Evolutionary conservation across 2,329 filamentous ascomycete species (phyloP).

Genomic region (Huntiella savannae): DNA sequence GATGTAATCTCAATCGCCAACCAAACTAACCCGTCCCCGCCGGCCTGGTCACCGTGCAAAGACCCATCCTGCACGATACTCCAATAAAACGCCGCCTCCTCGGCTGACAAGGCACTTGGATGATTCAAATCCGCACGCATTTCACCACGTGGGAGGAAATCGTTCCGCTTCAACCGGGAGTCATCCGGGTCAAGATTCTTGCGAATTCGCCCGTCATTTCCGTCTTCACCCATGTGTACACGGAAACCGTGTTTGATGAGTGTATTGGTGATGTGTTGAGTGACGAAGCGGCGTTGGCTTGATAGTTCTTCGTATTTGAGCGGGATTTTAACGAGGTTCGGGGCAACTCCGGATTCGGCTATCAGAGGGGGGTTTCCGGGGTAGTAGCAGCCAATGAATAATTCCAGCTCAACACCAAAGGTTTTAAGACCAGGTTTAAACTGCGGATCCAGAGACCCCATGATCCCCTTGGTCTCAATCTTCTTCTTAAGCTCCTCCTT

Average conservation of each 20-base stretch:
- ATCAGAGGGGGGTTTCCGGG: constrained; percentile 11
- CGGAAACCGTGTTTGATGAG: too few relatives aligned
- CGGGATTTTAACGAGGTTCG: too few relatives aligned
- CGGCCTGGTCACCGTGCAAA: background rate
- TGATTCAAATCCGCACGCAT: too few relatives aligned
- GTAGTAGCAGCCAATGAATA: constrained; percentile 13
- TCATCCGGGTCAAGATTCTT: too few relatives aligned
- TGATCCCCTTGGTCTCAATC: background rate
- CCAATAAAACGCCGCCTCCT: background rate
- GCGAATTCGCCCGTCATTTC: too few relatives aligned
- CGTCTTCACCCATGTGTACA: too few relatives aligned
- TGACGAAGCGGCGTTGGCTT: too few relatives aligned
- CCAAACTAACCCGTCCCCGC: constrained; percentile 11
- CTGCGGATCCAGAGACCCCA: background rate
- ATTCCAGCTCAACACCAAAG: constrained; percentile 16
- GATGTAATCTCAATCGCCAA: constrained; percentile 18
- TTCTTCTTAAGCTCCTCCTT: background rate
- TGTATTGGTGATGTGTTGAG: too few relatives aligned
- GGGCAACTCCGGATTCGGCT: background rate
- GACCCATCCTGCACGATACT: background rate
- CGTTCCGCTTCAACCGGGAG: too few relatives aligned
- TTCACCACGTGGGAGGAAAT: too few relatives aligned
- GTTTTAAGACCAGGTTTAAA: constrained; percentile 12
- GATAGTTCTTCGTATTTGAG: too few relatives aligned
- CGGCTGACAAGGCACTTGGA: too few relatives aligned